Percentiles rank a stretch among this genome's conserved stretches.
These are phyloP conservation scores for Cryphonectria parasitica DNA, from an alignment of 2,329 filamentous ascomycete species.

Conservation along the genomic window DNA sequence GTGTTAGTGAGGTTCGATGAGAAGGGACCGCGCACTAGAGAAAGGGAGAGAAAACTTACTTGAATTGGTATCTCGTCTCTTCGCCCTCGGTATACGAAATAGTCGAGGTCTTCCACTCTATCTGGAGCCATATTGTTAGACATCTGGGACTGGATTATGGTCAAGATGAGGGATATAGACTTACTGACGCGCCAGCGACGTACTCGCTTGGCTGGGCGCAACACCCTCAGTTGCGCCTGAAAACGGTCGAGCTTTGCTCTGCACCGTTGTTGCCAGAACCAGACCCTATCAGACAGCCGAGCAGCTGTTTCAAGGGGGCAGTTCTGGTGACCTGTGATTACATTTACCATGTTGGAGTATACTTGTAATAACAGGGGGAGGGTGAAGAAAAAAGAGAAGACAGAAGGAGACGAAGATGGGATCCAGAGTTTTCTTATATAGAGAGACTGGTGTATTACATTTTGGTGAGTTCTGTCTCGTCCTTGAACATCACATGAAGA, in stretches of 20 bases:
- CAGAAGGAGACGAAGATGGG: neutral
- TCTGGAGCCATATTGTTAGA: neutral
- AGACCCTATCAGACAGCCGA: conserved; percentile 9
- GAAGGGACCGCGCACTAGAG: neutral
- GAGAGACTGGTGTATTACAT: neutral
- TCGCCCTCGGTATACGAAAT: neutral
- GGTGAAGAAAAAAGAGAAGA: conserved; percentile 1
- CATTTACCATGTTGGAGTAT: neutral
- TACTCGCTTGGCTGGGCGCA: neutral
- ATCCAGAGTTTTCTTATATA: neutral
- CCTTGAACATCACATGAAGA: neutral
- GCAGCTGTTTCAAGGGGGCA: neutral
- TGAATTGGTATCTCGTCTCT: neutral
- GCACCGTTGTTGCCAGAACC: conserved; percentile 1
- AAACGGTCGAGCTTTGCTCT: neutral
- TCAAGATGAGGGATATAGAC: neutral
- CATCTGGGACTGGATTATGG: neutral
- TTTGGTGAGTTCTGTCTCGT: neutral
- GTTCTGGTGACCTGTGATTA: neutral
- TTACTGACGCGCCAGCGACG: neutral
- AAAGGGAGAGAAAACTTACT: neutral
- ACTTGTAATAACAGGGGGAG: neutral
- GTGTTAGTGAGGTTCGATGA: neutral
- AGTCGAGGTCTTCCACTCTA: neutral
- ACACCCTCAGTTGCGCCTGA: neutral